Base-by-base conservation (phyloP, 805 yeast species). In the Ogataea thermomethanolica region DNA sequence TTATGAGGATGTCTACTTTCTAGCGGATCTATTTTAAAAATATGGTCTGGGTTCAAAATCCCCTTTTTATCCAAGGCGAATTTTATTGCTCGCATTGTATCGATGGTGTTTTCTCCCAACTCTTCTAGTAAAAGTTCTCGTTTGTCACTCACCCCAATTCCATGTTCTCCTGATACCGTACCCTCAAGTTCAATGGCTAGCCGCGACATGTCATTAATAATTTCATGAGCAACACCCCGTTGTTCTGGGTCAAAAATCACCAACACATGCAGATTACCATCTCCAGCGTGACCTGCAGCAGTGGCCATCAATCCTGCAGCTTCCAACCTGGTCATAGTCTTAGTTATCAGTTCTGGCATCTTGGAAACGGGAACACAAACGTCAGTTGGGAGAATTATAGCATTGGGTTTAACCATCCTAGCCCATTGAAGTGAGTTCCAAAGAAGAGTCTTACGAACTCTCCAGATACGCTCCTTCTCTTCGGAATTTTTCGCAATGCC, bases 141-240 rank as follows among this genome's bases (percentile, higher is more conserved):
- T 55, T 86, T 86, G 33, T 58, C 62, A 26, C 91, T 90, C 30
- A 81, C 72, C 7, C 95, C 95, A 28, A 87, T 76, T 10, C 95
- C 95, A 56, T 86, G 95, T 55, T 86, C 95, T 25, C 95, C 95
- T 4, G 89, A 82, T 49, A 88, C 80, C 1, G 95, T 86, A 1
- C 95, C 95, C 38, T 85, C 95, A 27, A 79, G 73, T 1, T 65
- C 72, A 12, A 86, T 63, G 0, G 91, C 95, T 29, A 80, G 58
- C 31, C 70, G 55, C 34, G 83, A 84, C 83, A 86, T 79, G 36
- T 74, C 67, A 21, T 72, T 70, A 10, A 82, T 80, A 9, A 82
- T 53, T 9, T 56, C 53, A 43, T 74, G 72, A 3, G 78, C 81
- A 15, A 58, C 59, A 1, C 64, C 61, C 13, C 65, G 51, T 48